Conservation (phyloP, 2,329 filamentous ascomycete species). For the Rutstroemia sp. region DNA sequence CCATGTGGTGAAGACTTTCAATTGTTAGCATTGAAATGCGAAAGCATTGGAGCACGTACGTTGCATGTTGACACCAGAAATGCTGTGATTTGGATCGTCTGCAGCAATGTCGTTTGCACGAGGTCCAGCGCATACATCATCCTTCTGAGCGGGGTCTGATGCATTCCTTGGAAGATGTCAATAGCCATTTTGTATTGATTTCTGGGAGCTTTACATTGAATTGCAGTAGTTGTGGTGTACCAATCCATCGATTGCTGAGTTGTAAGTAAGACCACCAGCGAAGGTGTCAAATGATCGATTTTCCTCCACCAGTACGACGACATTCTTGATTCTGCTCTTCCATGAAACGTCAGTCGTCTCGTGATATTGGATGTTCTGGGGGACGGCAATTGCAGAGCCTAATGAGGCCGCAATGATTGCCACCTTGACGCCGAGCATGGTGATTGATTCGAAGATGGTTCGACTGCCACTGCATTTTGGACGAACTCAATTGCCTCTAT, state of each 20-base stretch:
- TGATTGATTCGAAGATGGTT: not conserved
- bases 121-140: constrained; percentile 32
- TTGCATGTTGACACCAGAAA: constrained; percentile 36
- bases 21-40: constrained; percentile 6
- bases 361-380: constrained; percentile 13
- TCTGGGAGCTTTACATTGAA: constrained; percentile 27
- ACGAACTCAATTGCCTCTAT: not conserved
- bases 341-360: constrained; percentile 12
- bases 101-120: constrained; percentile 33
- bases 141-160: constrained; percentile 20
- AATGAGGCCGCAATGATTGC: constrained; percentile 14
- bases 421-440: constrained; percentile 6
- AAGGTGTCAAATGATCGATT: constrained; percentile 35
- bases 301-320: constrained; percentile 39
- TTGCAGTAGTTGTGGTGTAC: constrained; percentile 34
- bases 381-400: constrained; percentile 16
- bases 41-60: constrained; percentile 10
- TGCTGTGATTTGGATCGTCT: constrained; percentile 38
- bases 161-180: constrained; percentile 19
- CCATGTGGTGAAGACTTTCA: constrained; percentile 31
- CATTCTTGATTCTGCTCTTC: constrained; percentile 39
- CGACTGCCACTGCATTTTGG: not conserved
- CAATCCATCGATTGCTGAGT: constrained; percentile 31
- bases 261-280: constrained; percentile 34
- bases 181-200: not conserved